Evolutionary conservation across 2,329 filamentous ascomycete genomes (phyloP), one percentile per base, ranked within the genome.

Genomic region (Curvularia sp.): DNA sequence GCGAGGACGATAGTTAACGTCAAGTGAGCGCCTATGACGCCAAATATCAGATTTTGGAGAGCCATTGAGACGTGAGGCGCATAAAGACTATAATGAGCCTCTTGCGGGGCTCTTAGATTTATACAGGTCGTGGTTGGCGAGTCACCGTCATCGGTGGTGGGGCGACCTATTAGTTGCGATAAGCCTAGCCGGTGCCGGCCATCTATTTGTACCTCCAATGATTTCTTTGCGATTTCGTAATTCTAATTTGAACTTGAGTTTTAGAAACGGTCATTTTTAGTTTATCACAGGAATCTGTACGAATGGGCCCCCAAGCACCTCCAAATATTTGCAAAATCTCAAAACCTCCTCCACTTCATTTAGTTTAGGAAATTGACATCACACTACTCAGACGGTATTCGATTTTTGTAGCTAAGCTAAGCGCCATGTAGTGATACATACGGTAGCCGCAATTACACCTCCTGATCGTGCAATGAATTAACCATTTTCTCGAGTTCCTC

Each of bases 41-140:
- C 49, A 5, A 58, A 4, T 10, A 62, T 9, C 12, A 62, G 8
- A 2, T 53, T 49, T 22, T 55, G 49, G 12, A 66, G 26, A 2
- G 59, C 52, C 63, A 66, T 64, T 18, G 42, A 41, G 46, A 20
- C 33, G 35, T 22, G 22, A 38, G 15, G 39, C 9, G n/a, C 20
- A 28, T 20, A 8, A 30, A 24, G 24, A 31, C 31, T 51, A 41
- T 26, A 47, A 42, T 42, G 30, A 22, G 28, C 31, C 12, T 31
- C n/a, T 49, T 28, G 47, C 43, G 48, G 28, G 9, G 18, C 15
- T 55, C 46, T 42, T 43, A 18, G 44, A 1, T 53, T 56, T 61
- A 55, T 57, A 18, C 28, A 33, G 22, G 24, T 47, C 20, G 43
- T 56, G 60, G 39, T 57, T 64, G 54, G 55, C 49, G 62, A 63